Evolutionary conservation across 108 stramenopile species (phyloP).

Genomic region (Seminavis robusta): DNA sequence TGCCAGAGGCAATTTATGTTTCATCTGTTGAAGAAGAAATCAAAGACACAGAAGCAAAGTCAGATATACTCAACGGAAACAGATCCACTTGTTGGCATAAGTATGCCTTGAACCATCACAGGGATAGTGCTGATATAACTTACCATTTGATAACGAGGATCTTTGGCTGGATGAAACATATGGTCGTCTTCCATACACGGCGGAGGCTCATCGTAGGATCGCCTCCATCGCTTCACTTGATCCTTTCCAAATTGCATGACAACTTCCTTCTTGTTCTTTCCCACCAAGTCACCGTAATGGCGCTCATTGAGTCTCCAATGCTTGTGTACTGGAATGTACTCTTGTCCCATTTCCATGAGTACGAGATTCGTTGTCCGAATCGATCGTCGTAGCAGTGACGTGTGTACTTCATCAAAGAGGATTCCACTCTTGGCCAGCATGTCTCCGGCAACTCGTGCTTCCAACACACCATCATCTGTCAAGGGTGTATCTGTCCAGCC

Average conservation of each 20-base stretch:
- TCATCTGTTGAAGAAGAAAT: slow-evolving; percentile 34
- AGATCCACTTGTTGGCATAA: neutral
- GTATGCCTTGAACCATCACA: neutral
- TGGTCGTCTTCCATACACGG: slow-evolving; percentile 73
- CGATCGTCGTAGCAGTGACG: slow-evolving; percentile 81
- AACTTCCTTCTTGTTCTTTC: slow-evolving; percentile 93
- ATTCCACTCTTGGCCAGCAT: slow-evolving; percentile 68
- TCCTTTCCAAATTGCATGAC: slow-evolving; percentile 72
- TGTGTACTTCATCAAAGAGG: slow-evolving; percentile 84
- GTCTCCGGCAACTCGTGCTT: slow-evolving; percentile 88
- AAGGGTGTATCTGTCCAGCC: slow-evolving; percentile 90
- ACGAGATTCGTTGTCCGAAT: slow-evolving; percentile 75
- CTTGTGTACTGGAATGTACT: slow-evolving; percentile 88
- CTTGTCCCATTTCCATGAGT: slow-evolving; percentile 87
- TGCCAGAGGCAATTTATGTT: slow-evolving; percentile 53
- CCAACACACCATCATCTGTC: slow-evolving; percentile 89
- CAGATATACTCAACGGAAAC: neutral
- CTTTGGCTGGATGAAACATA: slow-evolving; percentile 70
- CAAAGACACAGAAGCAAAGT: neutral
- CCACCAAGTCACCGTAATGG: slow-evolving; percentile 82
- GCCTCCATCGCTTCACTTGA: slow-evolving; percentile 86
- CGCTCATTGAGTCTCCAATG: slow-evolving; percentile 94
- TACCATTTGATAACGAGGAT: slow-evolving; percentile 79
- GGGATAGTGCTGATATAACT: slow-evolving; percentile 10
- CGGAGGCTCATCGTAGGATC: slow-evolving; percentile 89